These are phyloP conservation scores for Calonectria pseudoreteaudii DNA, from an alignment of 2,329 filamentous ascomycete genomes.

Conservation along the genomic window DNA sequence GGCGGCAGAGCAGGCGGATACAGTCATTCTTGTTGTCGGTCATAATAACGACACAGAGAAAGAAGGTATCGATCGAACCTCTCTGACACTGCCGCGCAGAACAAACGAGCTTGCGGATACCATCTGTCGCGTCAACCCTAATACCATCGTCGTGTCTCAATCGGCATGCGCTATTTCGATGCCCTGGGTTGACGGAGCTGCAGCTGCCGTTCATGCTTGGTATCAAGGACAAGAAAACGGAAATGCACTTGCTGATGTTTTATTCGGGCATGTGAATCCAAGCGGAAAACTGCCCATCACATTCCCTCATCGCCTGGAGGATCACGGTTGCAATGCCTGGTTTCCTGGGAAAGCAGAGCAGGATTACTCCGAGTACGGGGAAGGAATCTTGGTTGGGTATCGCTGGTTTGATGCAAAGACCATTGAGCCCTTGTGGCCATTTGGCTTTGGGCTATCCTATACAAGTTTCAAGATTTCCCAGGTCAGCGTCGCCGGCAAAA, in stretches of 20 bases:
- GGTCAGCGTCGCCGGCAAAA: neutral
- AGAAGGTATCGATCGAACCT: neutral
- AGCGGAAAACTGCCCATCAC: neutral
- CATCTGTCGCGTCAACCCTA: neutral
- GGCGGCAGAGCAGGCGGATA: neutral
- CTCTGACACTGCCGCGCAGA: neutral
- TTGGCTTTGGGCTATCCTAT: constrained; percentile 6
- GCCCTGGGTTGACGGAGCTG: neutral
- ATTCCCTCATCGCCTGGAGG: neutral
- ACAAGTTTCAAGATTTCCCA: neutral
- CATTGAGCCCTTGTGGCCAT: neutral
- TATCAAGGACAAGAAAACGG: constrained; percentile 9
- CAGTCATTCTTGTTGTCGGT: constrained; percentile 10
- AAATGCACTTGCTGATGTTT: neutral
- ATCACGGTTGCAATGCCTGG: neutral
- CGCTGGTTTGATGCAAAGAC: neutral
- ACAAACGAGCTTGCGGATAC: neutral
- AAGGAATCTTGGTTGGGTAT: constrained; percentile 10
- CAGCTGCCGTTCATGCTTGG: neutral
- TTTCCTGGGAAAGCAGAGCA: neutral
- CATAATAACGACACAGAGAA: constrained; percentile 11
- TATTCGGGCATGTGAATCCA: neutral
- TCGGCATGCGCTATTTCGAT: constrained; percentile 4
- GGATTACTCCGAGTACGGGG: neutral
- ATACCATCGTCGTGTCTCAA: neutral